Percentiles rank a stretch among this genome's conserved stretches.
These are phyloP conservation scores for Dalbergia oliveri DNA, from an alignment of 306 rosid species.

Conservation along the genomic window DNA sequence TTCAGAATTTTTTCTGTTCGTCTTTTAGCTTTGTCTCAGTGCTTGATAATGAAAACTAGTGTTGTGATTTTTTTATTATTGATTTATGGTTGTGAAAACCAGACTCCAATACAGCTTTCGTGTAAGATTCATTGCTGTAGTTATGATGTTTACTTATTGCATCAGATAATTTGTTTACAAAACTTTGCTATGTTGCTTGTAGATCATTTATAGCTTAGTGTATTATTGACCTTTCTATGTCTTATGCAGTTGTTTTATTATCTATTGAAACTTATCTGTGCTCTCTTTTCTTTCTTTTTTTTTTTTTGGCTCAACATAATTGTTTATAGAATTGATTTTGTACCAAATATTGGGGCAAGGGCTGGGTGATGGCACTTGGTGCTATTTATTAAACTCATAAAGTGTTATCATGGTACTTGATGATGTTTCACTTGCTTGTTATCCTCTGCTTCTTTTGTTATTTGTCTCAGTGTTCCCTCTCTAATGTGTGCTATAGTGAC, in stretches of 20 bases:
- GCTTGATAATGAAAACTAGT: slow-evolving; percentile 17
- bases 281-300: not conserved
- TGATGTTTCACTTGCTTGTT: not conserved
- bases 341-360: slow-evolving; percentile 30
- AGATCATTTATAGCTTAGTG: slow-evolving; percentile 2
- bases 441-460: slow-evolving; percentile 33
- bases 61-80: not conserved
- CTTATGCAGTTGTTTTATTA: slow-evolving; percentile 17
- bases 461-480: slow-evolving; percentile 24
- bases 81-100: slow-evolving; percentile 17
- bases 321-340: slow-evolving; percentile 38
- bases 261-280: slow-evolving; percentile 21
- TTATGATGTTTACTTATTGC: slow-evolving; percentile 16
- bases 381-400: slow-evolving; percentile 8
- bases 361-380: slow-evolving; percentile 15
- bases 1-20: slow-evolving; percentile 37
- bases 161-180: slow-evolving; percentile 20
- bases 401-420: not conserved
- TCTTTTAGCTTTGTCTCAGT: slow-evolving; percentile 21
- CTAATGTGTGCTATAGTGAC: slow-evolving; percentile 34
- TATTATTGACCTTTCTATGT: slow-evolving; percentile 7
- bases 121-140: slow-evolving; percentile 19
- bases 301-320: not conserved
- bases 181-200: slow-evolving; percentile 29
- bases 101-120: not conserved